These are phyloP conservation scores for Phanerodontia chrysosporium DNA, from an alignment of 768 basidiomycete species.

Conservation along the genomic window DNA sequence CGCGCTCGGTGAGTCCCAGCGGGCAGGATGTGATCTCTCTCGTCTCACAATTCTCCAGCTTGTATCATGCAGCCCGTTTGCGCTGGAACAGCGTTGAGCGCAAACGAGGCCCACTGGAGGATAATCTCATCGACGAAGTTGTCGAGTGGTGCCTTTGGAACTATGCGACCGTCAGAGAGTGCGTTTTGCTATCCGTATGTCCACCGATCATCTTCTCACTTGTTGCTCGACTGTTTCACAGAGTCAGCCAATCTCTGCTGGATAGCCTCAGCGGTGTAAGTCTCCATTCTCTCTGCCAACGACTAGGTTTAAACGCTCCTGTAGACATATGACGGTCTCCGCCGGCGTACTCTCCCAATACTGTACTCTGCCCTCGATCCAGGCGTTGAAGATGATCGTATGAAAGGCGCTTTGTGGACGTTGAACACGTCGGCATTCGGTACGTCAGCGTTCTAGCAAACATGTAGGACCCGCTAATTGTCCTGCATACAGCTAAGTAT, in stretches of 20 bases:
- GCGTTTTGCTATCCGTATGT: constrained; percentile 12
- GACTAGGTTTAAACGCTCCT: not conserved
- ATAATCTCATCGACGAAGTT: constrained; percentile 65
- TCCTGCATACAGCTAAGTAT: constrained; percentile 32
- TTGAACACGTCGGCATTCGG: constrained; percentile 64
- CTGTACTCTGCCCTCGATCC: constrained; percentile 57
- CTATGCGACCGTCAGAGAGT: constrained; percentile 47
- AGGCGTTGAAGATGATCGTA: constrained; percentile 80
- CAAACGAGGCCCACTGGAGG: constrained; percentile 52
- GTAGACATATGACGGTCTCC: constrained; percentile 66
- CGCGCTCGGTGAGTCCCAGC: constrained; percentile 49
- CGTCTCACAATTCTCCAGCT: constrained; percentile 30
- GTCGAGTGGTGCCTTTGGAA: constrained; percentile 77
- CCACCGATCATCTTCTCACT: no score
- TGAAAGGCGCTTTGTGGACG: constrained; percentile 88
- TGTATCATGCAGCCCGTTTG: constrained; percentile 62
- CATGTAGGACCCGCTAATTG: not conserved
- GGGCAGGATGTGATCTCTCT: not conserved
- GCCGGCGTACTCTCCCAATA: constrained; percentile 55
- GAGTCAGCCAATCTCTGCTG: constrained; percentile 35
- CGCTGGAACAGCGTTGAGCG: constrained; percentile 76
- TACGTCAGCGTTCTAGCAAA: constrained; percentile 16
- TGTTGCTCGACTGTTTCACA: no score
- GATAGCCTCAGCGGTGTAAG: constrained; percentile 44
- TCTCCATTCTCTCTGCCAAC: not conserved